Evolutionary conservation across 768 basidiomycete species (phyloP).

Genomic region (Pleurotus giganteus): DNA sequence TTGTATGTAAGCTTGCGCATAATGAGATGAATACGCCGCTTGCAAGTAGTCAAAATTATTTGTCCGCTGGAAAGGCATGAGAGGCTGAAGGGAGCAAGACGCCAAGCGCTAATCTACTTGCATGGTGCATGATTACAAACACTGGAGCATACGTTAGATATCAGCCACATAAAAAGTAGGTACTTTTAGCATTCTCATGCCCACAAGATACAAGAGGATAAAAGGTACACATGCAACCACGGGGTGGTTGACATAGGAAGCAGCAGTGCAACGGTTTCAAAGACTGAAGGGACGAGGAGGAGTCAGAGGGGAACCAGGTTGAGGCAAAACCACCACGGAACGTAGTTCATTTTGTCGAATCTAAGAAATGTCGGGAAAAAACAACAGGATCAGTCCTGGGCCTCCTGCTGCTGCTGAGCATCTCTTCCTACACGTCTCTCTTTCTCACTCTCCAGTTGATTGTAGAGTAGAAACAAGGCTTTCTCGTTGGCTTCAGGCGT

Average conservation of each 20-base stretch:
- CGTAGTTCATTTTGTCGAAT: background rate
- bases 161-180: constrained; percentile 8
- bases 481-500: constrained; percentile 97
- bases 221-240: background rate
- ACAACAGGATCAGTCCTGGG: constrained; percentile 36
- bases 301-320: background rate
- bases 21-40: constrained; percentile 45
- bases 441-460: constrained; percentile 95
- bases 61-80: constrained; percentile 15
- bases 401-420: constrained; percentile 72
- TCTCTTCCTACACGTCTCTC: constrained; percentile 88
- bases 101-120: background rate
- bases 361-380: too few species aligned
- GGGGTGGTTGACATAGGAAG: background rate
- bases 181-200: constrained; percentile 8
- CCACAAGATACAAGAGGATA: constrained; percentile 1
- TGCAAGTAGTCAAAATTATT: constrained; percentile 19
- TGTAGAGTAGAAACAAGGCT: constrained; percentile 95
- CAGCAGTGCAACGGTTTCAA: background rate
- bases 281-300: background rate
- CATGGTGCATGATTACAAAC: background rate
- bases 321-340: background rate
- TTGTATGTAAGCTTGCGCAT: constrained; percentile 54
- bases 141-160: constrained; percentile 2
- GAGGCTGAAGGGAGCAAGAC: too few species aligned